Conservation (phyloP, 768 basidiomycete genomes). For the Pleurotus sapidus region DNA sequence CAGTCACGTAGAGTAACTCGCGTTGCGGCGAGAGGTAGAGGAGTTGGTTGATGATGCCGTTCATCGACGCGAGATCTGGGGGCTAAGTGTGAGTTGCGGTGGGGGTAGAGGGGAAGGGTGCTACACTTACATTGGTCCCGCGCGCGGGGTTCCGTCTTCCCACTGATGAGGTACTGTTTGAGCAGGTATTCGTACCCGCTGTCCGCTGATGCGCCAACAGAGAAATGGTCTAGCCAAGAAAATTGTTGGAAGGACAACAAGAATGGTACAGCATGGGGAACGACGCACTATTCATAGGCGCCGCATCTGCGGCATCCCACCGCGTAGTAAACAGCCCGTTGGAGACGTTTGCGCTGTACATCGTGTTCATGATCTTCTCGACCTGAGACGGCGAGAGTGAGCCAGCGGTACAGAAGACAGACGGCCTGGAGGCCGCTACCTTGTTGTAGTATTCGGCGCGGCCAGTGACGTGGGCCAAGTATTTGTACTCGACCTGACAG, state of each 20-base stretch:
- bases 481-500: conserved; percentile 81
- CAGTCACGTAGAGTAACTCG: conserved; percentile 67
- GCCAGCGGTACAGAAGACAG: background rate
- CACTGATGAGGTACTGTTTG: conserved; percentile 70
- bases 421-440: conserved; percentile 30
- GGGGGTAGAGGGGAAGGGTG: background rate
- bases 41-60: conserved; percentile 58
- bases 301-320: conserved; percentile 51
- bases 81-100: too few species aligned
- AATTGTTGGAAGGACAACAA: background rate
- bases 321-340: conserved; percentile 63
- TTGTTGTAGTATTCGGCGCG: conserved; percentile 58
- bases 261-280: background rate
- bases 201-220: conserved; percentile 67
- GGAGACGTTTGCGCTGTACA: conserved; percentile 42
- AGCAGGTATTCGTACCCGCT: conserved; percentile 78
- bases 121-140: conserved; percentile 47
- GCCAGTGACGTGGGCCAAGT: conserved; percentile 76
- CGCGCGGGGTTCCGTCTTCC: conserved; percentile 47
- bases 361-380: conserved; percentile 40
- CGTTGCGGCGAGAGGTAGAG: conserved; percentile 65
- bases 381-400: conserved; percentile 30
- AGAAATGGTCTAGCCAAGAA: conserved; percentile 35
- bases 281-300: conserved; percentile 44
- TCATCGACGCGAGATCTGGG: conserved; percentile 59